Evolutionary conservation across 441 rosid genomes (phyloP), one percentile per base, ranked within the genome.

Genomic region (Sinapis alba): DNA sequence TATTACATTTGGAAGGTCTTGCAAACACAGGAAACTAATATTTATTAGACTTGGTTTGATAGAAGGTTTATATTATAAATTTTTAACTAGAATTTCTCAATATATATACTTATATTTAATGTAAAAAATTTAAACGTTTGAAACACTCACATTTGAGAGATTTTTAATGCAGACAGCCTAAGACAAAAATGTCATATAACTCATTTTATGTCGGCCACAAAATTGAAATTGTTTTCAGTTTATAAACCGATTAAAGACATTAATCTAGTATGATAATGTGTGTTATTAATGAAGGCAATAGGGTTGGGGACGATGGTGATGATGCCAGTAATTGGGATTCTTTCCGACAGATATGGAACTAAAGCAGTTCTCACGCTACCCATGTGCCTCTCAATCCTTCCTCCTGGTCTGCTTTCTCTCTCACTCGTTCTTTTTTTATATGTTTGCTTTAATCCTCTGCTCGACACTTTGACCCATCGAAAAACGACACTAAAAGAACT

Each of bases 251-350:
- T 43, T 43, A 5, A n/a, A 58, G 8, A n/a, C 34, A 58, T 2
- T 2, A n/a, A 13, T 26, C 15, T 11, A 23, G 20, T 59, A 28
- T 36, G 43, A 9, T 59, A 23, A 64, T 5, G n/a, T 12, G 19
- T 11, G 8, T 15, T 30, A 5, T 61, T 27, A 45, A 23, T 62
- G 66, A 30, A 77, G 97, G 71, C 84, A 1, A 78, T 78, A 59
- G 98, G 98, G 68, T 13, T 92, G 34, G 98, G 98, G 45, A 79
- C 95, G 5, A 81, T 94, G 59, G 82, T 90, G 47, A 80, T 84
- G 95, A 88, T 90, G 95, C 98, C 98, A 36, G 38, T 92, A 65
- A 70, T 94, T 1, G 97, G 98, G 15, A 89, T 88, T 77, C 75
- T 94, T 16, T 84, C 98, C 0, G 98, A 94, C 75, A 88, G 77